Evolutionary conservation across 768 basidiomycete genomes (phyloP), one percentile per base, ranked within the genome.

Genomic region (Tubosaeta sp.): DNA sequence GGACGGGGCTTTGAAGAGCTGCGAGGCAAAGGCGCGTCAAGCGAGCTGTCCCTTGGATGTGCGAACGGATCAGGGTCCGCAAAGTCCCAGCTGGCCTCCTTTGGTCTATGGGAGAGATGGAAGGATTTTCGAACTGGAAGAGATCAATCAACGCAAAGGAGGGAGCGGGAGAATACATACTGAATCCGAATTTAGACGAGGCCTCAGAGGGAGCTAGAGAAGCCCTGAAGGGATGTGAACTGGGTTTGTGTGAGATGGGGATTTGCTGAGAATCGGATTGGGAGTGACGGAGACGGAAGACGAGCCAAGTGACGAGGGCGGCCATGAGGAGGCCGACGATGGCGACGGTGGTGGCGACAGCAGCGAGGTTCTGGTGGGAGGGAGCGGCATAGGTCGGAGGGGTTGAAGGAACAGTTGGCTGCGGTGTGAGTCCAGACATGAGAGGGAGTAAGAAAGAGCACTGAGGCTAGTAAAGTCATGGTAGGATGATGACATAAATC

Each of bases 21-120:
- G 10, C 29, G 1, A 9, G 26, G 42, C 27, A 27, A 3, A 14
- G 46, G 27, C 6, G 39, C n/a, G n/a, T 51, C 46, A 5, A 52
- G 11, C 4, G 31, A 10, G 29, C 12, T 29, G 35, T 56, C 61
- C 43, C 52, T 50, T 2, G 42, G 31, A 7, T 19, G 34, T 3
- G 38, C 31, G 12, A 53, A 54, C 1, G 66, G 62, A 51, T 68
- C 67, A 3, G 61, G 56, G 35, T 69, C 66, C 0, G 64, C 58
- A 64, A 68, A 69, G 53, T 69, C 68, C 66, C 66, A 68, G 56
- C 62, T 61, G 25, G 43, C 31, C 34, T 64, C 58, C 6, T 53
- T 43, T 7, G 35, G 56, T 43, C 50, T 56, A 37, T 57, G 61
- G 0, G 61, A 56, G 31, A 65, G 56, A 41, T 55, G 67, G 34